These are phyloP conservation scores for Candida qinlingensis DNA, from an alignment of 805 yeast species.

Conservation along the genomic window DNA sequence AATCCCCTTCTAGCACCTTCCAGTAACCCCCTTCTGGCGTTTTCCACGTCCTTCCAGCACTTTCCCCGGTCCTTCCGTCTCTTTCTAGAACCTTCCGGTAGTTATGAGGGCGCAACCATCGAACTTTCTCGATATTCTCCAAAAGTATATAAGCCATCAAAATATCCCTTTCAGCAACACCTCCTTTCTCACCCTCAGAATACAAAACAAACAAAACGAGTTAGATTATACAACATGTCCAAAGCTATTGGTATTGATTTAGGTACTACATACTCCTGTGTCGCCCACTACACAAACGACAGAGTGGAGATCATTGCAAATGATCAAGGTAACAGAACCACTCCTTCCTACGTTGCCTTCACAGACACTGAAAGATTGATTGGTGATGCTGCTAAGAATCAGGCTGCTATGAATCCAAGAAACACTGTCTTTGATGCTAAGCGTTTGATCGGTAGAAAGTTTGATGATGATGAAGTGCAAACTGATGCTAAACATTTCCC, in stretches of 20 bases:
- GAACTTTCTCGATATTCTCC: conserved; percentile 7
- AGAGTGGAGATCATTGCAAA: conserved; percentile 94
- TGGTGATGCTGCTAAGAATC: conserved; percentile 98
- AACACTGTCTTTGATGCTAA: conserved; percentile 96
- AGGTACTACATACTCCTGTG: conserved; percentile 98
- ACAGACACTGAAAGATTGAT: conserved; percentile 92
- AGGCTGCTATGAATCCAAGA: conserved; percentile 92
- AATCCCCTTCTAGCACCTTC: not conserved
- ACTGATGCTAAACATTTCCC: conserved; percentile 86
- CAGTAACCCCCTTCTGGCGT: not conserved
- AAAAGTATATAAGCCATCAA: conserved; percentile 3
- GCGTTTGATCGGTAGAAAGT: conserved; percentile 87
- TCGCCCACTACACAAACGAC: conserved; percentile 80
- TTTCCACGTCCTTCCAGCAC: not conserved
- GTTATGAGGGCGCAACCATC: not conserved
- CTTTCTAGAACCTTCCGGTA: conserved; percentile 4
- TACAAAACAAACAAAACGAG: not conserved
- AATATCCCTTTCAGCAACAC: not conserved
- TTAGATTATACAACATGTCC: conserved; percentile 32
- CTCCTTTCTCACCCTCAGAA: not conserved
- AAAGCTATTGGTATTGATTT: conserved; percentile 81
- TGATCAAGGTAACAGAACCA: conserved; percentile 98
- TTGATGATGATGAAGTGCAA: conserved; percentile 71
- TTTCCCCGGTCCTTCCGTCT: not conserved
- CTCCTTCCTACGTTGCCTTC: conserved; percentile 95